Conservation (phyloP, 2,329 filamentous ascomycete species). For the Fusarium hostae region DNA sequence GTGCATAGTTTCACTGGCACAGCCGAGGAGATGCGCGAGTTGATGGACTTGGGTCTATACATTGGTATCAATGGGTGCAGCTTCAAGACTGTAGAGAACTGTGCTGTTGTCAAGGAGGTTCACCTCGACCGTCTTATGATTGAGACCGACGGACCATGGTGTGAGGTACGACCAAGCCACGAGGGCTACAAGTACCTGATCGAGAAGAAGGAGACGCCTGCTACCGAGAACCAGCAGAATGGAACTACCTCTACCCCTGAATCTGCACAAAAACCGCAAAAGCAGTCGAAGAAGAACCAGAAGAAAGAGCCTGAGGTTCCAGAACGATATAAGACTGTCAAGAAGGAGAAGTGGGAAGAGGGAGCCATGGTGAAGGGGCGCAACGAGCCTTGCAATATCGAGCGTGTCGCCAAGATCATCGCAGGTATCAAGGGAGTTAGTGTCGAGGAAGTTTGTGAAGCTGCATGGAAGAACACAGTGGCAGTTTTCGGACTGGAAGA, state of each 20-base stretch:
- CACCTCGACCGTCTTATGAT: slow-evolving; percentile 86
- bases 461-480: slow-evolving; percentile 84
- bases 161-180: slow-evolving; percentile 90
- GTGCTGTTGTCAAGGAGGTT: slow-evolving; percentile 83
- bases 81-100: slow-evolving; percentile 92
- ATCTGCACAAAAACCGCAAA: slow-evolving; percentile 46
- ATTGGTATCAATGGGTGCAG: slow-evolving; percentile 98
- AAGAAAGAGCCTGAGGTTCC: slow-evolving; percentile 75
- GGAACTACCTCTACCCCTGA: slow-evolving; percentile 29
- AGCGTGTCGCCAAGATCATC: slow-evolving; percentile 87
- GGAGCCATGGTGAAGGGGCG: slow-evolving; percentile 93
- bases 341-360: slow-evolving; percentile 94
- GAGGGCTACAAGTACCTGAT: slow-evolving; percentile 79
- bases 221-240: slow-evolving; percentile 41
- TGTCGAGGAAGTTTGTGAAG: slow-evolving; percentile 86
- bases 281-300: slow-evolving; percentile 60
- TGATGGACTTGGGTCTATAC: slow-evolving; percentile 84
- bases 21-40: slow-evolving; percentile 80
- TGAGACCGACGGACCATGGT: slow-evolving; percentile 98
- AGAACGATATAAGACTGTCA: slow-evolving; percentile 81
- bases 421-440: slow-evolving; percentile 84
- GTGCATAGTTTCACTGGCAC: slow-evolving; percentile 97
- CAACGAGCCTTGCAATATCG: slow-evolving; percentile 91
- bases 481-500: slow-evolving; percentile 78
- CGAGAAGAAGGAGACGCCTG: slow-evolving; percentile 50